phyloP scores from a whole-genome alignment of 169 alveolate species.

The Cryptosporidium meleagridis region DNA sequence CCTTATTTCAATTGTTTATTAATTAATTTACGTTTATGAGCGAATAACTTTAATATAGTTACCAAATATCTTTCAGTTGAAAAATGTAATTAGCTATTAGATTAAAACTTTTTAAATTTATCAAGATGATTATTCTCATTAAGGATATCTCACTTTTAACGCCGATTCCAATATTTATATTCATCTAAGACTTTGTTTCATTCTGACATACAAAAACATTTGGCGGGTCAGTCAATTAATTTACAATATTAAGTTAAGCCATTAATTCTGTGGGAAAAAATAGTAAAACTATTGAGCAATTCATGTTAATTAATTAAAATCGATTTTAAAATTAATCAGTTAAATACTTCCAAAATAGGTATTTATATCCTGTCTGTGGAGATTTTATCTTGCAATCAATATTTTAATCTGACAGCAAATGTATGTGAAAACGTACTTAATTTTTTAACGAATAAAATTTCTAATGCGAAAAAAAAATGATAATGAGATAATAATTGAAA shows the following conservation, averaged over 20 bases:
- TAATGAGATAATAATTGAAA: not conserved
- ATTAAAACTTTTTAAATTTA: too few relatives aligned
- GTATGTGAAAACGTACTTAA: not conserved
- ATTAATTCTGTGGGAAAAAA: not conserved
- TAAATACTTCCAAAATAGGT: not conserved
- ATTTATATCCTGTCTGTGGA: not conserved
- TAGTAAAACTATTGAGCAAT: too few relatives aligned
- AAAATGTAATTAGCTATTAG: too few relatives aligned
- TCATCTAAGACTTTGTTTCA: not conserved
- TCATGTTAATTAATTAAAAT: not conserved
- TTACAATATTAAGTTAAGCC: too few relatives aligned
- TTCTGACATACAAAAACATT: too few relatives aligned
- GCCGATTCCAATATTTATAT: too few relatives aligned
- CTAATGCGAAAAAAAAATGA: conserved; percentile 2
- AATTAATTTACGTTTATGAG: not conserved
- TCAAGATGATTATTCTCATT: not conserved
- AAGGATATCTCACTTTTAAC: too few relatives aligned
- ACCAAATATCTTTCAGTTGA: not conserved
- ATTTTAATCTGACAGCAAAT: conserved; percentile 26
- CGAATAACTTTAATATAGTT: too few relatives aligned
- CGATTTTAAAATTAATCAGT: not conserved
- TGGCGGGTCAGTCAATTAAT: not conserved
- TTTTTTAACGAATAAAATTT: not conserved
- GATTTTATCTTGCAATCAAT: conserved; percentile 4
- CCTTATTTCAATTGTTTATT: not conserved